phyloP scores from a whole-genome alignment of 2,329 filamentous ascomycete genomes.

The Exophiala lecanii-corni region DNA sequence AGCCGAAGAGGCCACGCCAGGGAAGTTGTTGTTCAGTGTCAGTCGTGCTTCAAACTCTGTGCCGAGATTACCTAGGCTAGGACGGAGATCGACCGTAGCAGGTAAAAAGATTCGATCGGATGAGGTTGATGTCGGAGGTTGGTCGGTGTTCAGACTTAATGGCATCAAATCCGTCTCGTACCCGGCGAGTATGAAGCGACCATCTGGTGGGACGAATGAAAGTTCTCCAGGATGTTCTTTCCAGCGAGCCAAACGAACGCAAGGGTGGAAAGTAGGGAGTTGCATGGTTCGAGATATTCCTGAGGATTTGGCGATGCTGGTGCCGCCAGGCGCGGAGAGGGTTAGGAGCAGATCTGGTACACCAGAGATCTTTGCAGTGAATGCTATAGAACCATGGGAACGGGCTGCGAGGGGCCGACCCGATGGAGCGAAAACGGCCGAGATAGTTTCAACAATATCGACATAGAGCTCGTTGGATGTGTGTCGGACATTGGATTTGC shows the following conservation, averaged over 20 bases:
- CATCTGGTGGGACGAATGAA: conserved; percentile 95
- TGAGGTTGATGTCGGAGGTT: conserved; percentile 44
- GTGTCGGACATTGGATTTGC: conserved; percentile 84
- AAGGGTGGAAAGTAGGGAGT: conserved; percentile 91
- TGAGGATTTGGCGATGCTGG: conserved; percentile 49
- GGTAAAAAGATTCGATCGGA: conserved; percentile 70
- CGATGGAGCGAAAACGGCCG: conserved; percentile 84
- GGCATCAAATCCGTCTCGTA: conserved; percentile 92
- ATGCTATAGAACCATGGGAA: conserved; percentile 86
- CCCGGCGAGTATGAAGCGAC: conserved; percentile 84
- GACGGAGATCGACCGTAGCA: conserved; percentile 74
- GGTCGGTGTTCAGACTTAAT: conserved; percentile 55
- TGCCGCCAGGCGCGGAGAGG: conserved; percentile 75
- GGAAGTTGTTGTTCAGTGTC: conserved; percentile 63
- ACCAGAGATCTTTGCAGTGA: conserved; percentile 91
- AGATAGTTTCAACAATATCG: conserved; percentile 85
- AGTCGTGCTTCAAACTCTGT: conserved; percentile 86
- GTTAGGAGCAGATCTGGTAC: conserved; percentile 83
- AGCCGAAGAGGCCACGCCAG: conserved; percentile 34
- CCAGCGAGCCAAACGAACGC: conserved; percentile 86
- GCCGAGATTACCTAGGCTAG: conserved; percentile 67
- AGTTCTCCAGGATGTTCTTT: conserved; percentile 81
- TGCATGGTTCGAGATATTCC: conserved; percentile 67
- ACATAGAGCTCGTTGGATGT: conserved; percentile 97
- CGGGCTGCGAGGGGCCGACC: conserved; percentile 82